These are phyloP conservation scores for Persicaria maculosa DNA, from an alignment of 148 eudicot species.

Conservation along the genomic window DNA sequence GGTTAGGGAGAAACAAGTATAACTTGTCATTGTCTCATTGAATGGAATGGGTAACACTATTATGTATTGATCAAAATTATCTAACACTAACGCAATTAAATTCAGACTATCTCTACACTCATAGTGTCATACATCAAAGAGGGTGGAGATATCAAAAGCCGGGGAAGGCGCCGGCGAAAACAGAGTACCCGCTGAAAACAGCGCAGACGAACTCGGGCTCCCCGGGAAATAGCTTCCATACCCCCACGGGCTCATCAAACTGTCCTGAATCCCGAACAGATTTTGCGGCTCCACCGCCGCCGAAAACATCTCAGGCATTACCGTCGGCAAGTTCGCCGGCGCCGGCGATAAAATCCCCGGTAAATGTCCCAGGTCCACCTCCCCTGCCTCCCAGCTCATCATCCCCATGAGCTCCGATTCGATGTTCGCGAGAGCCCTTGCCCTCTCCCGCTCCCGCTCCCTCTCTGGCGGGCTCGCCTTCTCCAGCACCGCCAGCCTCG, in stretches of 20 bases:
- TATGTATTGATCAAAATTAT: too few relatives aligned
- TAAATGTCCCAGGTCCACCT: conserved; percentile 25
- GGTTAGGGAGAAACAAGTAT: too few relatives aligned
- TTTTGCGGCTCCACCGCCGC: conserved; percentile 19
- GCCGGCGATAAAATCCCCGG: conserved; percentile 73
- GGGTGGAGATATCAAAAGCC: conserved; percentile 32
- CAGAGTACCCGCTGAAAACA: conserved; percentile 27
- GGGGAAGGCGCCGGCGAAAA: conserved; percentile 49
- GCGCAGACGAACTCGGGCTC: conserved; percentile 43
- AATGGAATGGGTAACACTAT: too few relatives aligned
- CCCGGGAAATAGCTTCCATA: conserved; percentile 15
- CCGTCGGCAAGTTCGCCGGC: conserved; percentile 48
- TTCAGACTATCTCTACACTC: neutral
- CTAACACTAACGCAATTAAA: too few relatives aligned
- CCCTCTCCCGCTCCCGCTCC: conserved; percentile 22
- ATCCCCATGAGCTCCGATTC: conserved; percentile 17
- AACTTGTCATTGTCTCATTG: too few relatives aligned
- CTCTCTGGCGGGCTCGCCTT: conserved; percentile 44
- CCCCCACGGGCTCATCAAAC: conserved; percentile 28
- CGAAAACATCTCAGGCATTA: conserved; percentile 44
- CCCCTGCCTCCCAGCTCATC: conserved; percentile 13
- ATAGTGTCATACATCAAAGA: conserved; percentile 28
- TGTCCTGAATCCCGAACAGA: conserved; percentile 19
- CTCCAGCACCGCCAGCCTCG: conserved; percentile 53
- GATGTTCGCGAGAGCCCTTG: neutral